Percentiles rank a stretch among this genome's conserved stretches.
Evolutionary conservation across 805 yeast genomes (phyloP).

Genomic region (Hanseniaspora clermontiae): DNA sequence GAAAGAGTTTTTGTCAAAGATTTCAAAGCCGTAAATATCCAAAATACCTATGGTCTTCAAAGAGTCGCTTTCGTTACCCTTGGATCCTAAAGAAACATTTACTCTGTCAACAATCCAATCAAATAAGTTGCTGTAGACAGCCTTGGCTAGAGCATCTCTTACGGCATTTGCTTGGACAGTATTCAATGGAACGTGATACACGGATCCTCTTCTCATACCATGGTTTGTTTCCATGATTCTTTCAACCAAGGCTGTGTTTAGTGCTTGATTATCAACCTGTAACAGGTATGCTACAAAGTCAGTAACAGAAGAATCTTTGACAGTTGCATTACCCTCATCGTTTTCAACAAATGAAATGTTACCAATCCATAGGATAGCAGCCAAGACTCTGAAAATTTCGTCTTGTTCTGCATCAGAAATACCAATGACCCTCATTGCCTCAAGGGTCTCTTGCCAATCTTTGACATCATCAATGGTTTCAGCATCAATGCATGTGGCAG

Average conservation of each 20-base stretch:
- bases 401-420: constrained; percentile 74
- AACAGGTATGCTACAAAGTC: constrained; percentile 85
- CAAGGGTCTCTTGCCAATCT: constrained; percentile 69
- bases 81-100: constrained; percentile 56
- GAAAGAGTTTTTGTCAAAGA: constrained; percentile 86
- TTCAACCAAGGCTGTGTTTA: constrained; percentile 59
- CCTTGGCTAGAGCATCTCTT: constrained; percentile 89
- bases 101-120: constrained; percentile 95
- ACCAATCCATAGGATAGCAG: constrained; percentile 89
- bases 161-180: constrained; percentile 88
- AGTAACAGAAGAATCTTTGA: constrained; percentile 81
- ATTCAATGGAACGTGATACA: constrained; percentile 88
- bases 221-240: constrained; percentile 82
- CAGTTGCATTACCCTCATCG: constrained; percentile 70
- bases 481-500: constrained; percentile 76
- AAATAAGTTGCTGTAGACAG: constrained; percentile 78
- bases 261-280: constrained; percentile 57
- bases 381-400: constrained; percentile 69
- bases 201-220: constrained; percentile 81
- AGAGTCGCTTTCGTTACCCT: constrained; percentile 31
- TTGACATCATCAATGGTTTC: constrained; percentile 71
- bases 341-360: constrained; percentile 76
- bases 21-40: constrained; percentile 94
- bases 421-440: constrained; percentile 84
- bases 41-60: constrained; percentile 78